Evolutionary conservation across 306 rosid genomes (phyloP), one percentile per base, ranked within the genome.

Genomic region (Sindora glabra): DNA sequence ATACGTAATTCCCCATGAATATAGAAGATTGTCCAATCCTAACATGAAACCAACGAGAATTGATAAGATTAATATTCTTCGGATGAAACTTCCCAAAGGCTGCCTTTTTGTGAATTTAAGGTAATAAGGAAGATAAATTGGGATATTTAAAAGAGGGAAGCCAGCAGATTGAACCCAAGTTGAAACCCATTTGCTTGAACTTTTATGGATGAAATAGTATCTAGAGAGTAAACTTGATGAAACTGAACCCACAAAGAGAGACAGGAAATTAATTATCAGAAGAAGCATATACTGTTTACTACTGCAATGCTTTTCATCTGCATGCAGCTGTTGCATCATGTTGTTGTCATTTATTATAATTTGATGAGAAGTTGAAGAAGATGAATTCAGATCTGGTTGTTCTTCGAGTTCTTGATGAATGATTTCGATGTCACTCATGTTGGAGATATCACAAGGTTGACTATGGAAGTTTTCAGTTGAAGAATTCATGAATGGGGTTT

Each of bases 151-250:
- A 40, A 89, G 76, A 38, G 94, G 96, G 32, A 89, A 89, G 0
- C 90, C 94, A 0, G 84, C 77, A 13, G 65, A 68, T 33, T 89
- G 94, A 26, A 83, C 86, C 81, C 84, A 89, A 3, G 90, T 85
- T 0, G 88, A 86, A 5, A 85, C 81, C 94, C 90, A 89, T 49
- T 57, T 69, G 65, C 77, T 78, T 3, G 86, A 68, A 3, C 94
- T 90, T 5, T 80, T 80, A 71, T 85, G 96, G 37, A 30, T 83
- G 75, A 85, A 89, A 45, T 85, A 89, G 73, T 59, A 89, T 45
- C 83, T 89, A 0, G 90, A 78, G 27, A 85, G 84, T 25, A 89
- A 45, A 40, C 79, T 49, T 4, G 94, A 68, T 0, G 96, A 85
- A 45, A 78, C 10, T 0, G 88, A 76, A 2, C 96, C 94, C 1